Base-by-base conservation (phyloP, 192 early-diverging fungal genomes). In the Powellomyces hirtus region DNA sequence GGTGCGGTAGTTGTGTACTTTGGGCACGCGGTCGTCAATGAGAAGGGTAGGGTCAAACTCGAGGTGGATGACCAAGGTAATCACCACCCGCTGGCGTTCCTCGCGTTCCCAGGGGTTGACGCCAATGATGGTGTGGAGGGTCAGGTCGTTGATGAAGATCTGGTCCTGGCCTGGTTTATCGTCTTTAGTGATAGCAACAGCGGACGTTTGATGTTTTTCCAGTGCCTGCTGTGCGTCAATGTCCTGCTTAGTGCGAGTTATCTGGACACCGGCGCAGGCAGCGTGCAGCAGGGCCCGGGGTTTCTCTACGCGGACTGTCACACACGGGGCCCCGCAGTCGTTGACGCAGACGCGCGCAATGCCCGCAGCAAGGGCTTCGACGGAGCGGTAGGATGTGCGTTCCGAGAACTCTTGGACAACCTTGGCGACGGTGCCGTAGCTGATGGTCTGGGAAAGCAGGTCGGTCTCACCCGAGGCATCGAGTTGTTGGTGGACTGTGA, bases 41-140 rank as follows among this genome's bases (percentile, higher is more conserved):
- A 73, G 59, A n/a, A 38, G 59, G 4, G 71, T 68, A 7, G 87
- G 82, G 53, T 86, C 81, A 46, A 94, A 86, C n/a, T 82, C 81
- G 31, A 94, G 72, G 70, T 82, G 76, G 51, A 81, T 73, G 35
- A 66, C 64, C 7, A 86, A 37, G 62, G 91, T 91, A 61, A 99
- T 71, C 3, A 94, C 76, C 1, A 95, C 88, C 2, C 88, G 80
- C 70, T 99, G 97, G 71, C 93, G 94, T 77, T 95, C 92, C 65
- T 94, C 89, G 24, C 96, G 82, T 75, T 99, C 97, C 91, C 94
- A 96, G 14, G 92, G 89, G 72, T 97, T 94, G 11, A 99, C 89
- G 26, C 97, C 97, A 46, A 99, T 90, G 36, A 99, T 94, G 22
- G 92, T 88, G 72, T 81, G 89, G 18, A 94, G 77, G 14, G 76